Evolutionary conservation across 805 yeast species (phyloP).

Genomic region (Scheffersomyces lignosus): DNA sequence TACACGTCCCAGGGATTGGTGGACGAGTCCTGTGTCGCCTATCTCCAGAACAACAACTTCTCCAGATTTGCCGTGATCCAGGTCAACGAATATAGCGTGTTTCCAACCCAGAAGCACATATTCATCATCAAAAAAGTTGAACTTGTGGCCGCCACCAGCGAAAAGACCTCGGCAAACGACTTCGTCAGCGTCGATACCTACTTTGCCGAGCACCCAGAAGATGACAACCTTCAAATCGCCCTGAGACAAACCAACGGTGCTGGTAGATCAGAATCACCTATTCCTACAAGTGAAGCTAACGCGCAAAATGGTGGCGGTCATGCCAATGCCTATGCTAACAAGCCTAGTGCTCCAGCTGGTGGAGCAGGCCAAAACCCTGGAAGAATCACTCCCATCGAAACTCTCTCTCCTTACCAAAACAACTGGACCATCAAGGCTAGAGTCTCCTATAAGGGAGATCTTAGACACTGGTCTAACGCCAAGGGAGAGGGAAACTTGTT

Average conservation of each 20-base stretch:
- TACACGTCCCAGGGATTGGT: conserved; percentile 39
- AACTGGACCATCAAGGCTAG: conserved; percentile 93
- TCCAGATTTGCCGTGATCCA: conserved; percentile 45
- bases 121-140: conserved; percentile 49
- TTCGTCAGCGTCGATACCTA: conserved; percentile 55
- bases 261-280: conserved; percentile 7
- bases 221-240: conserved; percentile 34
- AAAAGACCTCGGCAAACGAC: conserved; percentile 34
- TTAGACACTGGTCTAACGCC: conserved; percentile 83
- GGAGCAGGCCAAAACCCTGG: conserved; percentile 8
- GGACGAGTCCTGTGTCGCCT: conserved; percentile 44
- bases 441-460: conserved; percentile 82
- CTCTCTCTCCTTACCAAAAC: conserved; percentile 86
- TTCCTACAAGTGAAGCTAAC: not conserved
- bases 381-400: conserved; percentile 73
- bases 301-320: conserved; percentile 2
- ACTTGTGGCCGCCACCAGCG: conserved; percentile 37
- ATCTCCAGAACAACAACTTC: conserved; percentile 41
- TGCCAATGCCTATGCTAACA: not conserved
- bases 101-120: conserved; percentile 50
- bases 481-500: conserved; percentile 90
- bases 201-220: conserved; percentile 58
- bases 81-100: conserved; percentile 41
- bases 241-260: conserved; percentile 8
- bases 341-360: conserved; percentile 7